Base-by-base conservation (phyloP, 2,329 filamentous ascomycete species). In the Penicillium paneum region DNA sequence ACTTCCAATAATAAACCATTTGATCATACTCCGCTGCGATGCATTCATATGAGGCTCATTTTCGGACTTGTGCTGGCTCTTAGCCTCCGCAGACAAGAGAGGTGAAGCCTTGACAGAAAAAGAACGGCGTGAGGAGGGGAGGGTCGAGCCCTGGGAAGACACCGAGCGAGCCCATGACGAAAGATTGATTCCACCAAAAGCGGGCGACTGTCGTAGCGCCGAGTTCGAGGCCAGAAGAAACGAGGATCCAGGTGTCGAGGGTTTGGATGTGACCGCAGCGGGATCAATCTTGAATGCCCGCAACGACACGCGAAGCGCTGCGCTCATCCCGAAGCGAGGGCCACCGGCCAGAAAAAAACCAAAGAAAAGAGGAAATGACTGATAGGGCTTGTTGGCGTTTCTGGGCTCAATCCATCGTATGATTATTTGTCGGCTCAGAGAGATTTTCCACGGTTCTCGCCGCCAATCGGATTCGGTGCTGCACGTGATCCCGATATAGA, bases 1-100 rank as follows among this genome's bases (percentile, higher is more conserved):
- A 21, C 74, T 71, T 21, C 69, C 65, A 12, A 71, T 60, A 26
- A 72, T 58, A 39, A 69, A 67, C 59, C 72, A 69, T 49, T 66
- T 69, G 47, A 74, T 50, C 21, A 56, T 53, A 46, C 60, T 72
- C 32, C 63, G 65, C 32, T 58, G 61, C 28, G 63, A 58, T 39
- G 49, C 39, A 31, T 32, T 49, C 1, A 28, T 10, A 12, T 29
- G 41, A 11, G 50, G 26, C 26, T 29, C 28, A 15, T 47, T 24
- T 40, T 32, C 28, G 50, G 41, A 36, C 52, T 47, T 26, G 46
- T 52, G 32, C 35, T 43, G 34, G 21, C n/a, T 34, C 7, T 46
- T 19, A 40, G 52, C 50, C 39, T 59, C 32, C 26, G 29, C n/a
- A 43, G 50, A 57, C 36, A 56, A 54, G 28, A 62, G 54, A 47